A percentile compares a stretch with the other conserved stretches of the same genome.
Conservation (phyloP, 2,329 filamentous ascomycete genomes). For the Neofusicoccum umdonicola region DNA sequence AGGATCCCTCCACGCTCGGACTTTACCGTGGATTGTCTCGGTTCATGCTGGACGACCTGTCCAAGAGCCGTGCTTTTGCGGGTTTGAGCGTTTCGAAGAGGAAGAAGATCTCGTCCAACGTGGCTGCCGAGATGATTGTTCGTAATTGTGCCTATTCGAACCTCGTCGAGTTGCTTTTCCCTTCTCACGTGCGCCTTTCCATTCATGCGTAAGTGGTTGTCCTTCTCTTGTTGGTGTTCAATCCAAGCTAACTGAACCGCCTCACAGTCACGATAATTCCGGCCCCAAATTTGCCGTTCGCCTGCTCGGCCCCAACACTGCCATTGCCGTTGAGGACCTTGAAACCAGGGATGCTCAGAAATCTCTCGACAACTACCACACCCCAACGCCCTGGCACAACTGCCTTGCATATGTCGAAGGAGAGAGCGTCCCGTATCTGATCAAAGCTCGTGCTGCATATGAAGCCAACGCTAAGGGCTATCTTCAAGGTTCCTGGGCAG, state of each 20-base stretch:
- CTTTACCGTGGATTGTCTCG: constrained; percentile 38
- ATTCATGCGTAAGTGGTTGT: constrained; percentile 40
- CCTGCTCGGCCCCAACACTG: constrained; percentile 27
- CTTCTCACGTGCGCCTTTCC: constrained; percentile 47
- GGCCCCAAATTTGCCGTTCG: constrained; percentile 46
- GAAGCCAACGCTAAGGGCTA: constrained; percentile 24
- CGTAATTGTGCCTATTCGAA: constrained; percentile 51
- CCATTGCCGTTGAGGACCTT: constrained; percentile 30
- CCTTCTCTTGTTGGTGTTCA: too few relatives aligned
- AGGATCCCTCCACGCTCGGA: constrained; percentile 29
- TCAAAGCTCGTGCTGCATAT: constrained; percentile 27
- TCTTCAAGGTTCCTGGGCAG: constrained; percentile 29
- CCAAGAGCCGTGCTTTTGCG: constrained; percentile 26
- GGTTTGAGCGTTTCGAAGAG: constrained; percentile 30
- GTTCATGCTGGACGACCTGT: constrained; percentile 40
- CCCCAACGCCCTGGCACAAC: constrained; percentile 48
- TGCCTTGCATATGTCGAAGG: constrained; percentile 35
- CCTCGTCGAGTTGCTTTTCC: constrained; percentile 46
- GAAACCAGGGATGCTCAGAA: constrained; percentile 19
- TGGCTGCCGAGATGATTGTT: constrained; percentile 39
- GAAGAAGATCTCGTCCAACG: constrained; percentile 35
- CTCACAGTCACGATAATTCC: constrained; percentile 34
- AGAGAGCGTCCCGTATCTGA: constrained; percentile 29
- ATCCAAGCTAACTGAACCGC: not conserved
- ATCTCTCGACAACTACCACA: constrained; percentile 33